Base-by-base conservation (phyloP, 2,329 filamentous ascomycete species). In the Verticillium zaregamsianum region DNA sequence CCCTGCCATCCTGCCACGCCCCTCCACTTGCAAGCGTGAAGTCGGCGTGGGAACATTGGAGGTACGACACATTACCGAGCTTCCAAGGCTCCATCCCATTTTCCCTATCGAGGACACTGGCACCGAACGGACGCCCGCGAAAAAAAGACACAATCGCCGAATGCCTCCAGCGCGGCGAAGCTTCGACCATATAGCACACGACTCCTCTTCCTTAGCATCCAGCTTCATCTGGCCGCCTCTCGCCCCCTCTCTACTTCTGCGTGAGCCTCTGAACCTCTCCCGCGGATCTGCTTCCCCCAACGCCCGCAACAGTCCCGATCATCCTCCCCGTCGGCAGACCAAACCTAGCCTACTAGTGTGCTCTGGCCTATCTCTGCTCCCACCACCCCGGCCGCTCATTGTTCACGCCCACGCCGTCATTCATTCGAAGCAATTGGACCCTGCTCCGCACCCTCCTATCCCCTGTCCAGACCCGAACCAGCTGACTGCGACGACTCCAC, bases 401-500 rank as follows among this genome's bases (percentile, higher is more conserved):
- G 45, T 52, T 52, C 45, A 52, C 35, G 40, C 45, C 37, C 37
- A 58, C 57, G 31, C 57, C 37, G 25, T 58, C 57, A 58, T 49
- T 58, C 57, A 58, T 49, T 58, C 57, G 37, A 49, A 58, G 25
- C 57, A 58, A 58, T 49, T 58, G 57, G 57, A 58, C 57, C 57
- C 57, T 58, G 57, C 57, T 58, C 57, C 57, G 37, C 37, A 49
- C 23, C n/a, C 57, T 45, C 45, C 39, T 15, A 45, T 40, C 37
- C 55, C 57, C 57, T 58, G 57, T 39, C 57, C 28, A 58, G 37
- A 39, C 40, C 33, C 56, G 37, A 40, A 49, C 57, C 57, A 58
- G 57, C 37, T 58, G 57, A 58, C 57, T 58, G 39, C 57, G 57
- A 58, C 57, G 57, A 58, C 57, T 58, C 57, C 57, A 58, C 57